These are phyloP conservation scores for Lindgomyces ingoldianus DNA, from an alignment of 495 filamentous ascomycete species.

Conservation along the genomic window DNA sequence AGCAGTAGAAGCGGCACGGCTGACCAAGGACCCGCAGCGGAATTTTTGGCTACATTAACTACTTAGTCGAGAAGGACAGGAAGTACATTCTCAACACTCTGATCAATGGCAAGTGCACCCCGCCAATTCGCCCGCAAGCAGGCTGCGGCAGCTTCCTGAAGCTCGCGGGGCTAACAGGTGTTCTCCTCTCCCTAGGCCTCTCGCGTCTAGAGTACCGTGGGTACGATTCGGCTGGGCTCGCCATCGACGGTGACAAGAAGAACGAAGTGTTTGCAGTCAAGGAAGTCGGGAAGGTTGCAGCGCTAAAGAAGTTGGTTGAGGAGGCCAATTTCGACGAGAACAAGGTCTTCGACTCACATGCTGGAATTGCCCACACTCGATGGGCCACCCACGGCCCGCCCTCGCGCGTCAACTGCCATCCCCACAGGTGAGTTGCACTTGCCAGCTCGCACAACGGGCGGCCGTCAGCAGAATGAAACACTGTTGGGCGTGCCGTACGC, in stretches of 20 bases:
- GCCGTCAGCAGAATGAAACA: constrained; percentile 31
- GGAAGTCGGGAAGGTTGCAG: constrained; percentile 98
- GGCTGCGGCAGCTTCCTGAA: constrained; percentile 6
- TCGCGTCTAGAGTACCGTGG: constrained; percentile 91
- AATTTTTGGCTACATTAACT: constrained; percentile 97
- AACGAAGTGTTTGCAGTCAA: constrained; percentile 97
- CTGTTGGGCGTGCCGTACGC: background rate
- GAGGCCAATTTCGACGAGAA: constrained; percentile 77
- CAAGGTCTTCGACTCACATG: constrained; percentile 95
- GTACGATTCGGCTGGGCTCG: constrained; percentile 95
- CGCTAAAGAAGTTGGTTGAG: constrained; percentile 89
- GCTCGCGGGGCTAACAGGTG: constrained; percentile 24
- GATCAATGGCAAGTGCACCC: constrained; percentile 73
- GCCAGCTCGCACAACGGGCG: background rate
- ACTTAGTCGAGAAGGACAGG: constrained; percentile 92
- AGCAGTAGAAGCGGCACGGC: too few species aligned
- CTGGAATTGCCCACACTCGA: constrained; percentile 96
- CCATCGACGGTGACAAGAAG: constrained; percentile 97
- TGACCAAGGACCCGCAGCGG: constrained; percentile 61
- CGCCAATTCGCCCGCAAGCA: constrained; percentile 24
- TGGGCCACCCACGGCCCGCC: constrained; percentile 98
- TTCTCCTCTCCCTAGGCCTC: constrained; percentile 57
- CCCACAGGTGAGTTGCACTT: constrained; percentile 81
- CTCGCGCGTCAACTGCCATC: constrained; percentile 94
- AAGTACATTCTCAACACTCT: constrained; percentile 92